Evolutionary conservation across 805 yeast species (phyloP).

Genomic region (Teunomyces aglyptinius): DNA sequence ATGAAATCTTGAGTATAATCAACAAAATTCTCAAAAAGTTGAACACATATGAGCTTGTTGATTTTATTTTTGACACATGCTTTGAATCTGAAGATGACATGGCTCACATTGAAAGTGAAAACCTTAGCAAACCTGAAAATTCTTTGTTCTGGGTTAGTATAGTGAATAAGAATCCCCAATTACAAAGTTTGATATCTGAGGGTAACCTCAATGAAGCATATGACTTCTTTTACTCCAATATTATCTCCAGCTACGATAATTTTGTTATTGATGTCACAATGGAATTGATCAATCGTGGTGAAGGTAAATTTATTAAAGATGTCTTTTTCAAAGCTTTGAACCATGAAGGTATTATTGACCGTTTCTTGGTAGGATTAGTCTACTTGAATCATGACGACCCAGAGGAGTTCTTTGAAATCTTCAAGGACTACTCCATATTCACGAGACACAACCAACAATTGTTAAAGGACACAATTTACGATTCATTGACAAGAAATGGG

Average conservation of each 20-base stretch:
- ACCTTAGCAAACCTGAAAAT: constrained; percentile 18
- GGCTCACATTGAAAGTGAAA: constrained; percentile 13
- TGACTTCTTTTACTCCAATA: constrained; percentile 21
- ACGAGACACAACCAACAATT: constrained; percentile 5
- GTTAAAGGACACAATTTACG: background rate
- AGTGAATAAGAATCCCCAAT: constrained; percentile 17
- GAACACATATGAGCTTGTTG: constrained; percentile 22
- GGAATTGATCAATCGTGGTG: constrained; percentile 27
- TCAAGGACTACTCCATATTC: constrained; percentile 22
- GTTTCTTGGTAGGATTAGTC: constrained; percentile 34
- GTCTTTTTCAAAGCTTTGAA: constrained; percentile 27
- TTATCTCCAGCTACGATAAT: constrained; percentile 20
- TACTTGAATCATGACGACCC: constrained; percentile 29
- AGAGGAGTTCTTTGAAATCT: constrained; percentile 19
- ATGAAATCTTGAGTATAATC: constrained; percentile 21
- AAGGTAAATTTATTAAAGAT: constrained; percentile 41
- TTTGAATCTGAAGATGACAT: constrained; percentile 14
- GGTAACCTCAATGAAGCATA: constrained; percentile 23
- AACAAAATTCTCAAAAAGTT: constrained; percentile 24
- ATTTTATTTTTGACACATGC: constrained; percentile 25
- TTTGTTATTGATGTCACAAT: constrained; percentile 37
- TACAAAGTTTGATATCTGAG: constrained; percentile 17
- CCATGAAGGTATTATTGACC: constrained; percentile 17
- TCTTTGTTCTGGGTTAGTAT: constrained; percentile 32
- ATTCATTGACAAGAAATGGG: constrained; percentile 7